A percentile compares a stretch with the other conserved stretches of the same genome.
phyloP scores from a whole-genome alignment of 2,329 filamentous ascomycete species.

The Ambrosiella xylebori region DNA sequence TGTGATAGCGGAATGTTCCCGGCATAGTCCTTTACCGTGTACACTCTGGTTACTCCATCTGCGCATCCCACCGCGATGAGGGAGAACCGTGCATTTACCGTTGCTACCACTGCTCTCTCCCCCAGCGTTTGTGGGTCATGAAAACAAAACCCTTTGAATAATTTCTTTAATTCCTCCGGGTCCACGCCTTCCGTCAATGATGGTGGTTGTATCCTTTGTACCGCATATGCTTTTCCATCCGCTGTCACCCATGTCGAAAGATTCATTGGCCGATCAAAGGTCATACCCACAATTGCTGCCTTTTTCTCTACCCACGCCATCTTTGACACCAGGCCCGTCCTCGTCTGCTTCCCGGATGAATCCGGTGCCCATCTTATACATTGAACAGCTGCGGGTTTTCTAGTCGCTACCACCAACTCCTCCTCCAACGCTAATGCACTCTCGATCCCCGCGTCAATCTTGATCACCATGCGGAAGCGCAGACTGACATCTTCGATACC shows the following conservation, averaged over 20 bases:
- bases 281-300: slow-evolving; percentile 62
- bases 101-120: slow-evolving; percentile 51
- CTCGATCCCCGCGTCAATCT: slow-evolving; percentile 87
- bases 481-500: slow-evolving; percentile 77
- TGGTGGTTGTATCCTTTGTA: slow-evolving; percentile 47
- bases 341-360: slow-evolving; percentile 64
- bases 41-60: slow-evolving; percentile 70
- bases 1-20: slow-evolving; percentile 86
- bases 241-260: slow-evolving; percentile 80
- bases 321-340: slow-evolving; percentile 72
- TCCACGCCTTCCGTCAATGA: slow-evolving; percentile 22
- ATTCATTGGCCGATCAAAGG: slow-evolving; percentile 92
- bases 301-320: slow-evolving; percentile 78
- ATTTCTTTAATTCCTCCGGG: slow-evolving; percentile 30
- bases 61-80: slow-evolving; percentile 72
- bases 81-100: slow-evolving; percentile 90
- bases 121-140: slow-evolving; percentile 48
- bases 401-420: slow-evolving; percentile 79
- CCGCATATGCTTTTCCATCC: slow-evolving; percentile 77
- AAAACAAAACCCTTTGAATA: slow-evolving; percentile 86
- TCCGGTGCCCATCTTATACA: slow-evolving; percentile 92
- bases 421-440: slow-evolving; percentile 79
- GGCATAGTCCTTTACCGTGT: slow-evolving; percentile 79
- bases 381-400: slow-evolving; percentile 84
- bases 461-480: slow-evolving; percentile 93